Evolutionary conservation across 2,329 filamentous ascomycete species (phyloP).

Genomic region (Karstenula rhodostoma): DNA sequence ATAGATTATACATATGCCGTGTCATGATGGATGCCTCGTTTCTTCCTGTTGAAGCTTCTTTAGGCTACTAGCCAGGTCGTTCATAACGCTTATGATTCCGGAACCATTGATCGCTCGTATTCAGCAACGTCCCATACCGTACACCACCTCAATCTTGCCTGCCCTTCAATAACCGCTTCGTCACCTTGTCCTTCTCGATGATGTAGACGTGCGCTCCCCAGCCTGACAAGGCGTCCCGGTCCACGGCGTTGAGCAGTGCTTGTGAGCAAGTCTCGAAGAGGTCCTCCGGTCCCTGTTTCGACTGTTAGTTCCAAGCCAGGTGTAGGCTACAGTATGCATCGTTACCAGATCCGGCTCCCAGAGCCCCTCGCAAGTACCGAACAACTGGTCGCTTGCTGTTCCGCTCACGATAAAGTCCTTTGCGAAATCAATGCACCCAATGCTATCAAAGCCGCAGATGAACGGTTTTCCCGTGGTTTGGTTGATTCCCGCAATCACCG

Average conservation of each 20-base stretch:
- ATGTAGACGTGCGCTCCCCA: constrained; percentile 99
- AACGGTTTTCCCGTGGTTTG: constrained; percentile 94
- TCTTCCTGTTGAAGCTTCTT: constrained; percentile 11
- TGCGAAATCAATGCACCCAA: constrained; percentile 98
- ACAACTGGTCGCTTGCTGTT: constrained; percentile 95
- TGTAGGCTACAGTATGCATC: background rate
- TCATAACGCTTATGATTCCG: constrained; percentile 22
- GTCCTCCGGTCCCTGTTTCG: constrained; percentile 78
- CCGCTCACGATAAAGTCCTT: constrained; percentile 99
- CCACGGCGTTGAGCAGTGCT: constrained; percentile 91
- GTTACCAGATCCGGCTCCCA: constrained; percentile 95
- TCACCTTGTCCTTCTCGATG: constrained; percentile 99
- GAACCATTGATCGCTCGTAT: constrained; percentile 26
- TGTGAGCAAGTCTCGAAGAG: constrained; percentile 99
- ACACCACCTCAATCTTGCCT: constrained; percentile 74
- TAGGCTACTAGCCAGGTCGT: constrained; percentile 1
- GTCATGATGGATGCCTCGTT: constrained; percentile 12
- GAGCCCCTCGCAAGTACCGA: constrained; percentile 96
- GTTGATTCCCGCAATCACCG: constrained; percentile 94
- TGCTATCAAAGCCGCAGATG: constrained; percentile 98
- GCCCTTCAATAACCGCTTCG: constrained; percentile 97
- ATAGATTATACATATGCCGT: constrained; percentile 27
- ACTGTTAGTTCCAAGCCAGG: constrained; percentile 18
- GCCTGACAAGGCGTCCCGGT: constrained; percentile 94
- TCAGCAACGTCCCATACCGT: constrained; percentile 17